Percentiles rank a stretch among this genome's conserved stretches.
These are phyloP conservation scores for Litsea cubeba DNA, from an alignment of 164 flowering plant species.

Conservation along the genomic window DNA sequence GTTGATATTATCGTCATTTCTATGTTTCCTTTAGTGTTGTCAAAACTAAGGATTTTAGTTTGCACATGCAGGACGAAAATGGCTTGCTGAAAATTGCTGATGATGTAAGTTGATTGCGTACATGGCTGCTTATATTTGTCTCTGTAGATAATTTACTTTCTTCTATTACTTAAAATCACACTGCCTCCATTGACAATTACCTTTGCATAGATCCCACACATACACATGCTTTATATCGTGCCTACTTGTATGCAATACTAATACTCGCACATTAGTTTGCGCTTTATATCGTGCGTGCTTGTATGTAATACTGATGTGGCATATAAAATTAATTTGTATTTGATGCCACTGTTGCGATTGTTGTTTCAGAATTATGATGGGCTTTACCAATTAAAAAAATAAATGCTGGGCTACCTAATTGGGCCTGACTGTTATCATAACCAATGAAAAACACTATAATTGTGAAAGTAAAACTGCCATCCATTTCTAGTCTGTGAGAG, in stretches of 20 bases:
- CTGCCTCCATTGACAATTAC: background rate
- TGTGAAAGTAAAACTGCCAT: no score
- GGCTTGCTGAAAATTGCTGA: constrained; percentile 76
- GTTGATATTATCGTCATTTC: background rate
- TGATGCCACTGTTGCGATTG: no score
- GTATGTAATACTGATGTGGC: background rate
- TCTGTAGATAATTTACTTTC: no score
- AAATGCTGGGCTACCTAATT: no score
- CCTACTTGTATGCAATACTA: background rate
- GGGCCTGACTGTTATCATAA: no score
- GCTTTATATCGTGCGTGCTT: background rate
- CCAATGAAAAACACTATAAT: no score
- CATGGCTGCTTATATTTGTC: background rate
- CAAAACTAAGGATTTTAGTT: constrained; percentile 8
- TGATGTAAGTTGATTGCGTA: constrained; percentile 57
- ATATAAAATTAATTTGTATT: no score
- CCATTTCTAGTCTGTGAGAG: no score
- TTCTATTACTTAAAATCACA: background rate
- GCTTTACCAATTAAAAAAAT: no score
- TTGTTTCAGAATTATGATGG: no score
- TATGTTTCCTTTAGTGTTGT: background rate
- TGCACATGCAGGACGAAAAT: constrained; percentile 57
- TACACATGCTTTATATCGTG: background rate
- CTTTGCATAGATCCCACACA: background rate
- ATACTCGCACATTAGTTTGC: no score